Base-by-base conservation (phyloP, 768 basidiomycete species). In the Mycena polygramma region DNA sequence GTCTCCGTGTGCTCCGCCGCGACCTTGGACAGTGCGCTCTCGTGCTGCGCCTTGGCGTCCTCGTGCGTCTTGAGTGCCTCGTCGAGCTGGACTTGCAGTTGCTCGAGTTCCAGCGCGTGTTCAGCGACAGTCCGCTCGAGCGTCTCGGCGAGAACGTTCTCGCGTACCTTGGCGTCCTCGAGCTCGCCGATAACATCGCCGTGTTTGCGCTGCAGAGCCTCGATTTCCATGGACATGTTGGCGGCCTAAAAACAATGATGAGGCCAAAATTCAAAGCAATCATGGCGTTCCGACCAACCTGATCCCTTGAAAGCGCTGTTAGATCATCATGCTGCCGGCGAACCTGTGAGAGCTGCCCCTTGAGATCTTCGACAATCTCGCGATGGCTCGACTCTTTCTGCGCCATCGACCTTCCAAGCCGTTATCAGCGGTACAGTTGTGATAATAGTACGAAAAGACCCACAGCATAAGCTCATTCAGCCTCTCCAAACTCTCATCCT, bases 391-490 rank as follows among this genome's bases (percentile, higher is more conserved):
- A 92, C 79, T 99, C 98, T 79, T 99, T 99, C 82, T 94, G 92
- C 4, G 97, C 97, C 97, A 99, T 98, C 3, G 97, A 95, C 72
- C 96, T 98, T 68, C 15, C 75, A 53, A 54, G 11, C n/a, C 41
- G 8, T 41, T 41, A 41, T 30, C 30, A 30, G 30, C 30, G 30
- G 30, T 30, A 6, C 3, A 30, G 30, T 30, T 30, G n/a, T 11
- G 15, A 19, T 19, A n/a, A 0, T 14, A 37, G 35, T 37, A 53
- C 41, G 53, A 51, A 66, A 73, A 63, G 15, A 83, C 94, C 75
- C 76, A 97, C 94, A 92, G 84, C 95, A 98, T 97, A 19, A 98
- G 88, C 75, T 97, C 95, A 75, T 97, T 96, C 45, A 98, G 83
- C 63, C 93, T 86, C 69, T 91, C 91, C 61, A 95, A 82, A 11